Percentiles rank a stretch among this genome's conserved stretches.
Evolutionary conservation across 345 rosid species (phyloP).

Genomic region (Streptanthus diversifolius): DNA sequence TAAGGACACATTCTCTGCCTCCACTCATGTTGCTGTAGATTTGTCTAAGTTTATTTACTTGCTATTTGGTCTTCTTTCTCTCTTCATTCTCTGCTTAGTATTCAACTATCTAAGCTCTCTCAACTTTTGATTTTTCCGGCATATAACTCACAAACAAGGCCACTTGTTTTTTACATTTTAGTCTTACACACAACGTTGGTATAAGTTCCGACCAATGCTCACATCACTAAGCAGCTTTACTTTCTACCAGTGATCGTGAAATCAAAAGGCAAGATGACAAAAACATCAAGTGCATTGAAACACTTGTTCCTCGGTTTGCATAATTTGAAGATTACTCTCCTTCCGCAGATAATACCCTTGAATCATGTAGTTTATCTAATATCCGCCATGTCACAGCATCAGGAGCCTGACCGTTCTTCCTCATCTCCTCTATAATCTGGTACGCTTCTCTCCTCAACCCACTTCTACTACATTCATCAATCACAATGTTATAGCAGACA

Average conservation of each 20-base stretch:
- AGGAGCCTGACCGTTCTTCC: constrained; percentile 59
- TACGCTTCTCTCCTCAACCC: constrained; percentile 80
- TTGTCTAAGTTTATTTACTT: neutral
- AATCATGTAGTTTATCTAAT: constrained; percentile 62
- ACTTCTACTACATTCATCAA: constrained; percentile 60
- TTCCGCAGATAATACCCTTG: neutral
- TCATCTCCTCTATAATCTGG: constrained; percentile 70
- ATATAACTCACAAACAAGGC: neutral
- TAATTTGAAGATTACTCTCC: constrained; percentile 1
- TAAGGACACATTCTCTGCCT: neutral
- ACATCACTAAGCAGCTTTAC: neutral
- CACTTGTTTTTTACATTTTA: neutral
- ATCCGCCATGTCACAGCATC: constrained; percentile 90
- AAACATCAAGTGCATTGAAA: neutral
- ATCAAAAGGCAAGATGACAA: constrained; percentile 6
- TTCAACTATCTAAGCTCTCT: neutral
- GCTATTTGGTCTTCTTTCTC: neutral
- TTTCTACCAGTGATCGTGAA: neutral
- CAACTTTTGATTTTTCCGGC: neutral
- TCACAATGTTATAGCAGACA: constrained; percentile 66
- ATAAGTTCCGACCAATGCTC: neutral
- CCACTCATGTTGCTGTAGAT: constrained; percentile 4
- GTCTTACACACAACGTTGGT: neutral
- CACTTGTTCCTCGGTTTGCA: neutral
- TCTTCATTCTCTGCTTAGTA: neutral